Evolutionary conservation across 345 rosid genomes (phyloP).

Genomic region (Corymbia maculata): DNA sequence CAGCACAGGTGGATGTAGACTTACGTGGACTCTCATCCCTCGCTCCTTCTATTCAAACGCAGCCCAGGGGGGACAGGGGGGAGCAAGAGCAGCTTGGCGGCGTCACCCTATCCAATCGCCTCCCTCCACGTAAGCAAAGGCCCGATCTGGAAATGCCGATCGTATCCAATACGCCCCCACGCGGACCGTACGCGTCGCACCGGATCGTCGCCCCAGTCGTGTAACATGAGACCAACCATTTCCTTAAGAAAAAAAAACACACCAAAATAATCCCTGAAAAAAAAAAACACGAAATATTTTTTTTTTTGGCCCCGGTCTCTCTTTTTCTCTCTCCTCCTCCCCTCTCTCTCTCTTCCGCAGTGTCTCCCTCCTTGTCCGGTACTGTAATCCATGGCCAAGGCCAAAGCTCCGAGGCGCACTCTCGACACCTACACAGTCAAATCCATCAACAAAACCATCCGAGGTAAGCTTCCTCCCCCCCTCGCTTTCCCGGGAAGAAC

Average conservation of each 20-base stretch:
- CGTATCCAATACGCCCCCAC: neutral
- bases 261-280: neutral
- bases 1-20: neutral
- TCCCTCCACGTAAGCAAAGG: neutral
- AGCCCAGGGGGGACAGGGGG: neutral
- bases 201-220: neutral
- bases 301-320: neutral
- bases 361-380: neutral
- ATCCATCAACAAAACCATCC: conserved; percentile 62
- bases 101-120: neutral
- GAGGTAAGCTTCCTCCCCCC: conserved; percentile 27
- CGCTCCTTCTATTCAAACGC: neutral
- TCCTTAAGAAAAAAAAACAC: neutral
- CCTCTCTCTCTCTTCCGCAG: neutral
- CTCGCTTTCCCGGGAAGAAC: neutral
- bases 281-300: neutral
- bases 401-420: conserved; percentile 61
- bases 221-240: neutral
- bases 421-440: conserved; percentile 70
- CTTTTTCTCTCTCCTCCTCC: neutral
- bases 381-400: conserved; percentile 54
- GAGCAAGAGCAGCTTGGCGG: neutral
- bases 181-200: neutral
- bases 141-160: neutral
- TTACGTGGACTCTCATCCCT: neutral